These are phyloP conservation scores for Omphalea diandra DNA, from an alignment of 441 rosid genomes.

Conservation along the genomic window DNA sequence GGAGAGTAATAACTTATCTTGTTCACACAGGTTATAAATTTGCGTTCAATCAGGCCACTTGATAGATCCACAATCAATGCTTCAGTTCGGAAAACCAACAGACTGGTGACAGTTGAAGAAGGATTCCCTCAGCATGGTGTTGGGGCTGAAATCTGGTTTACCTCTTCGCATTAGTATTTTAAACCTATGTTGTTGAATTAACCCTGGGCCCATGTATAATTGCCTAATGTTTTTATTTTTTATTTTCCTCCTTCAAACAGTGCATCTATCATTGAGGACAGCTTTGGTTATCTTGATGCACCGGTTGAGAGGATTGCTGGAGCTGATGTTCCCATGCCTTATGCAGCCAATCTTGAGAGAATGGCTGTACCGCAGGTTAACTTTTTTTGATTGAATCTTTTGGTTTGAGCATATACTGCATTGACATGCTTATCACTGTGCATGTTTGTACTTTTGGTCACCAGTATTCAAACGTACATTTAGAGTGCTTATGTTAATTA, in stretches of 20 bases:
- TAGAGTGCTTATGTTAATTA: neutral
- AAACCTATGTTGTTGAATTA: neutral
- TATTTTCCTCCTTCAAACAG: slow-evolving; percentile 39
- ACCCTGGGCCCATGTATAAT: neutral
- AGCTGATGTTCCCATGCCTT: slow-evolving; percentile 96
- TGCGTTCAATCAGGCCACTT: slow-evolving; percentile 90
- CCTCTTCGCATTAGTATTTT: slow-evolving; percentile 13
- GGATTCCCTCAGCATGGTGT: slow-evolving; percentile 98
- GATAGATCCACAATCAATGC: slow-evolving; percentile 85
- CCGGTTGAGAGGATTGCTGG: slow-evolving; percentile 87
- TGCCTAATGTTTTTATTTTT: neutral
- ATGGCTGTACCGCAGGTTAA: slow-evolving; percentile 89
- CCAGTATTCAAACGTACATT: neutral
- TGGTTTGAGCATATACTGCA: neutral
- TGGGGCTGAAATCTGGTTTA: slow-evolving; percentile 93
- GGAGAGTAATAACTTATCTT: neutral
- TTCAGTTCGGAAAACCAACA: slow-evolving; percentile 92
- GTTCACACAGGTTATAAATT: slow-evolving; percentile 67
- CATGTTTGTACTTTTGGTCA: neutral
- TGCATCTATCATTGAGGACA: slow-evolving; percentile 78
- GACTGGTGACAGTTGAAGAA: slow-evolving; percentile 95
- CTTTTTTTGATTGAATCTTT: neutral
- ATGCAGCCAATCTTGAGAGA: slow-evolving; percentile 90
- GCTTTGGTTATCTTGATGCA: slow-evolving; percentile 86
- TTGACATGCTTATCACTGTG: neutral